Conservation (phyloP, 2,329 filamentous ascomycete species). For the Pseudohalonectria lignicola region DNA sequence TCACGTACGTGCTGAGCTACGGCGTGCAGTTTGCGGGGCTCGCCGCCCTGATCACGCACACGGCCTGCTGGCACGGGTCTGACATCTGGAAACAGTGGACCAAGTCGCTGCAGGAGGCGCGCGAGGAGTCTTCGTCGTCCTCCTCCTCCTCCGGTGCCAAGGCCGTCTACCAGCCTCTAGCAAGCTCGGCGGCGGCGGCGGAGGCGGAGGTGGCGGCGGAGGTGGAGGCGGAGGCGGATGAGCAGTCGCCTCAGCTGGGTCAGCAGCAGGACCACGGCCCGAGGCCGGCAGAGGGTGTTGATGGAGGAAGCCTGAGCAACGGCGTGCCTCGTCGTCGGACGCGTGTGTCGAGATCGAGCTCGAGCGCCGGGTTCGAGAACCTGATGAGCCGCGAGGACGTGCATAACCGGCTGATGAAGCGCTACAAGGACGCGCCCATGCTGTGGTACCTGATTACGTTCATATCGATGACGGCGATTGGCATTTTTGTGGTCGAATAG, state of each 20-base stretch:
- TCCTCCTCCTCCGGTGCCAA: no score
- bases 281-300: no score
- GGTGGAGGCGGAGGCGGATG: background rate
- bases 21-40: conserved; percentile 78
- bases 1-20: conserved; percentile 81
- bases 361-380: conserved; percentile 32
- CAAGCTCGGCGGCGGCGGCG: conserved; percentile 1
- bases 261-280: no score
- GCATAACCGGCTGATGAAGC: conserved; percentile 72
- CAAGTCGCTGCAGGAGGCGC: conserved; percentile 54
- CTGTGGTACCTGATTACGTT: conserved; percentile 74
- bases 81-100: conserved; percentile 74
- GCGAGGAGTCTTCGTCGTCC: conserved; percentile 23
- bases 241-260: no score
- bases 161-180: conserved; percentile 5
- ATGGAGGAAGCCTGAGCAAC: background rate
- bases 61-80: conserved; percentile 71
- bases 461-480: conserved; percentile 63
- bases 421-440: conserved; percentile 72
- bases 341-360: background rate
- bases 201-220: conserved; percentile 7
- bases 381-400: conserved; percentile 67
- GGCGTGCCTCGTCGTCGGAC: no score
- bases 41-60: conserved; percentile 70
- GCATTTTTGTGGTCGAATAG: conserved; percentile 79